Percentiles rank a stretch among this genome's conserved stretches.
Conservation (phyloP, 805 yeast species). For the Tetrapisispora iriomotensis region DNA sequence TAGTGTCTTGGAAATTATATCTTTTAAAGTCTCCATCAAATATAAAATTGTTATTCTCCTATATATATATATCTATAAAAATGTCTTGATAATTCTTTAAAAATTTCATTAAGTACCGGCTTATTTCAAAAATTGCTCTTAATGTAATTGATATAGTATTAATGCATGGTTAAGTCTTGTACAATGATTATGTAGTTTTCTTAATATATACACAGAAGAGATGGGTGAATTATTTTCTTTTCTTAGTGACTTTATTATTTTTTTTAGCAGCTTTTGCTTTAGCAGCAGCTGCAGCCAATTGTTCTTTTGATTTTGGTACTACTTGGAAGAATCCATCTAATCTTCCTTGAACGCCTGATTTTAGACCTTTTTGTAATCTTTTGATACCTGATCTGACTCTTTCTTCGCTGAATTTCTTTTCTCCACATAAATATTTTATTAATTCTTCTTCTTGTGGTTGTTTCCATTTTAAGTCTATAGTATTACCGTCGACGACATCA, state of each 20-base stretch:
- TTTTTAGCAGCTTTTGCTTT: constrained; percentile 25
- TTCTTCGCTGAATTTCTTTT: constrained; percentile 90
- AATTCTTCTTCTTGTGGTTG: constrained; percentile 84
- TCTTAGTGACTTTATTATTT: constrained; percentile 20
- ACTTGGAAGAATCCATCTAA: constrained; percentile 86
- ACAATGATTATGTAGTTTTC: too few relatives aligned
- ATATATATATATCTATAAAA: too few relatives aligned
- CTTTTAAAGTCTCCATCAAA: too few relatives aligned
- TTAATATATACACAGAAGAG: too few relatives aligned
- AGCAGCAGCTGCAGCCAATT: constrained; percentile 29
- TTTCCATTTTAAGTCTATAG: constrained; percentile 69
- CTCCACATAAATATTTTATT: constrained; percentile 69
- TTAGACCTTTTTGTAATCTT: constrained; percentile 72
- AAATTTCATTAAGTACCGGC: too few relatives aligned
- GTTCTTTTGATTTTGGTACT: constrained; percentile 40
- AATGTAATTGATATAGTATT: too few relatives aligned
- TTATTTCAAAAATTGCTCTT: too few relatives aligned
- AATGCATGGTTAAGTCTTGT: too few relatives aligned
- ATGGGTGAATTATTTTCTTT: constrained; percentile 12
- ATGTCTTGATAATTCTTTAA: too few relatives aligned
- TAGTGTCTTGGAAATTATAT: too few relatives aligned
- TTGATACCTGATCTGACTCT: constrained; percentile 81
- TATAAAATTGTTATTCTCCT: too few relatives aligned
- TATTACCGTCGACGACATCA: constrained; percentile 56
- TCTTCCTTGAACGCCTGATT: constrained; percentile 82